A percentile compares a stretch with the other conserved stretches of the same genome.
Evolutionary conservation across 2,329 filamentous ascomycete species (phyloP).

Genomic region (Calonectria pteridis): DNA sequence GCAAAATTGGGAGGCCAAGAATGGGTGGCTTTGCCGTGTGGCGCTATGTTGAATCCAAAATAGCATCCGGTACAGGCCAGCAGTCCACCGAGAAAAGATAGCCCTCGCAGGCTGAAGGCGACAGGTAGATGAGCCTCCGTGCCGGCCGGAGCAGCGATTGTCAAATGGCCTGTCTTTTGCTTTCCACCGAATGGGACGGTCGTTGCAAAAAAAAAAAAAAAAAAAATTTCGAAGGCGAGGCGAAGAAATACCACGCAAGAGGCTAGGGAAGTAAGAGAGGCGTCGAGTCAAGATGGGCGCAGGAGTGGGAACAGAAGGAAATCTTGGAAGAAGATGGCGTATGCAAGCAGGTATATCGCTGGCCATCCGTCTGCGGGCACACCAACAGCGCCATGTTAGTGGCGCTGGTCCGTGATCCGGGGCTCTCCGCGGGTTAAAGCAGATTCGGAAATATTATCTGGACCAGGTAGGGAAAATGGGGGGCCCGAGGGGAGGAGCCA

Average conservation of each 20-base stretch:
- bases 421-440: slow-evolving; percentile 60
- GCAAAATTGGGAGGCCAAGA: slow-evolving; percentile 31
- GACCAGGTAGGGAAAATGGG: slow-evolving; percentile 55
- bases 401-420: slow-evolving; percentile 54
- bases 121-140: slow-evolving; percentile 4
- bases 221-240: slow-evolving; percentile 36
- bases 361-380: slow-evolving; percentile 48
- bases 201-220: slow-evolving; percentile 36
- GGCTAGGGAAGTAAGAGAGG: slow-evolving; percentile 44
- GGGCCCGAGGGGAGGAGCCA: slow-evolving; percentile 48
- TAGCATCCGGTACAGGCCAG: slow-evolving; percentile 24
- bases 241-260: slow-evolving; percentile 42
- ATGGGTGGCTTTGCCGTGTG: slow-evolving; percentile 29
- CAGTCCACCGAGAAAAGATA: slow-evolving; percentile 11
- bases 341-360: slow-evolving; percentile 50
- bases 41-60: slow-evolving; percentile 26
- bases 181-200: slow-evolving; percentile 23
- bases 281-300: slow-evolving; percentile 43
- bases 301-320: slow-evolving; percentile 42
- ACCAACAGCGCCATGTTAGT: slow-evolving; percentile 49
- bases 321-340: slow-evolving; percentile 43
- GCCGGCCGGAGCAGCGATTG: slow-evolving; percentile 4
- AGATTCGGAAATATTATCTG: slow-evolving; percentile 64
- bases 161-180: slow-evolving; percentile 10
- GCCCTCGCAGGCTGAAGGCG: not conserved